These are phyloP conservation scores for Coemansia reversa DNA, from an alignment of 192 early-diverging fungal genomes.

Conservation along the genomic window DNA sequence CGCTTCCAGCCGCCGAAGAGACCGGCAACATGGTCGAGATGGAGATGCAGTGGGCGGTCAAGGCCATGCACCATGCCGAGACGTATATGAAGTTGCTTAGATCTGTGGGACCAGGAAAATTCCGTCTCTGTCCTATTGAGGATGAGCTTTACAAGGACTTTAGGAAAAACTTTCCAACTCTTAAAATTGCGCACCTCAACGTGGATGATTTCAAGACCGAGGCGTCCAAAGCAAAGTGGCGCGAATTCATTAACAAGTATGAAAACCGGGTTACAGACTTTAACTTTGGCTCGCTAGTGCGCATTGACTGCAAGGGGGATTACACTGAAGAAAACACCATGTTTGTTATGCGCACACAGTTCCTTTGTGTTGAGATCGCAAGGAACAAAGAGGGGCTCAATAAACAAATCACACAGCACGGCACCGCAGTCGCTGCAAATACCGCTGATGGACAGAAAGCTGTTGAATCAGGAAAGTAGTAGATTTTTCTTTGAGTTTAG, in stretches of 20 bases:
- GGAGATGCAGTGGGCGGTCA: constrained; percentile 95
- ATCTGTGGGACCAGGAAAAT: constrained; percentile 65
- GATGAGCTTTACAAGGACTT: constrained; percentile 84
- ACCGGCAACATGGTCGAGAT: constrained; percentile 75
- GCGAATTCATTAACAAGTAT: constrained; percentile 82
- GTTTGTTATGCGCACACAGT: constrained; percentile 87
- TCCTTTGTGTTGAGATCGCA: constrained; percentile 89
- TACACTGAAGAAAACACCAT: constrained; percentile 87
- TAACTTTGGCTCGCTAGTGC: constrained; percentile 91
- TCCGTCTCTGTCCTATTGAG: constrained; percentile 82
- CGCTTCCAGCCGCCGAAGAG: constrained; percentile 71
- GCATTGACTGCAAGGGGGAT: constrained; percentile 71
- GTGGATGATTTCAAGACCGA: constrained; percentile 83
- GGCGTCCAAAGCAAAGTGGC: constrained; percentile 83
- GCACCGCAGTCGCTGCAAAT: no score
- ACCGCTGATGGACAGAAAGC: no score
- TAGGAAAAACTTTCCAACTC: constrained; percentile 69
- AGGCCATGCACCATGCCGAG: constrained; percentile 93
- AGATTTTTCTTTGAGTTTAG: no score
- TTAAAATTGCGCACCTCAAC: constrained; percentile 68
- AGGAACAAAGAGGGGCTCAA: constrained; percentile 86
- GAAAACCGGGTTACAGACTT: constrained; percentile 84
- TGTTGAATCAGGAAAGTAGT: no score
- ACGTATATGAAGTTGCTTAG: constrained; percentile 85
- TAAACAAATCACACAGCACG: constrained; percentile 9